Conservation (phyloP, 1,284 basidiomycete species). For the Xerocomus cyaneibrunnescens region DNA sequence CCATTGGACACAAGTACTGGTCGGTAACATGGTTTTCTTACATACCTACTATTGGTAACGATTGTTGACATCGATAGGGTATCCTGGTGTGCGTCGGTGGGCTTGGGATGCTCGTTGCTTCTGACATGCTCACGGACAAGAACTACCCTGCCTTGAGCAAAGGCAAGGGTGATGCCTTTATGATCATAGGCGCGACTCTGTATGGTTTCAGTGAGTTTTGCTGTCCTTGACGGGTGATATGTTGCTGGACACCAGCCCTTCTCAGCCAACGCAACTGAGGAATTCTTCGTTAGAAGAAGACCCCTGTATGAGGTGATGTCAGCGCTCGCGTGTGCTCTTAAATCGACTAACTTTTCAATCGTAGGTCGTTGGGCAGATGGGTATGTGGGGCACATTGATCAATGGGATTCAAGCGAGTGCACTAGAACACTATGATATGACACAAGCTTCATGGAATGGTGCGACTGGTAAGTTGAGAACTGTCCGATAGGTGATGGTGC, state of each 20-base stretch:
- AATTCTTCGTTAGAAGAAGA: slow-evolving; percentile 76
- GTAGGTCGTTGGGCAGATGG: slow-evolving; percentile 77
- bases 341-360: neutral
- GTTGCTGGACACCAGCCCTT: neutral
- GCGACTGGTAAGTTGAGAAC: slow-evolving; percentile 50
- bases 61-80: slow-evolving; percentile 45
- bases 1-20: slow-evolving; percentile 78
- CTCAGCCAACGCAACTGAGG: slow-evolving; percentile 81
- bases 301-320: slow-evolving; percentile 72
- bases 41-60: neutral
- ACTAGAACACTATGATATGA: slow-evolving; percentile 70
- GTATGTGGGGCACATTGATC: slow-evolving; percentile 80
- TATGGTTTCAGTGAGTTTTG: slow-evolving; percentile 74
- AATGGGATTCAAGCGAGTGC: slow-evolving; percentile 75
- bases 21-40: slow-evolving; percentile 33
- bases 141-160: slow-evolving; percentile 62
- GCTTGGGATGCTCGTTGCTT: slow-evolving; percentile 73
- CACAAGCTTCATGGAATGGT: slow-evolving; percentile 66
- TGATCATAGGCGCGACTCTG: slow-evolving; percentile 80
- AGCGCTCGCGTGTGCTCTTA: neutral
- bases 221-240: neutral
- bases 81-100: slow-evolving; percentile 73
- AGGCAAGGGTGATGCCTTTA: slow-evolving; percentile 82
- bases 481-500: neutral
- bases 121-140: slow-evolving; percentile 70